Evolutionary conservation across 2,329 filamentous ascomycete genomes (phyloP).

Genomic region (Xylariaceae sp.): DNA sequence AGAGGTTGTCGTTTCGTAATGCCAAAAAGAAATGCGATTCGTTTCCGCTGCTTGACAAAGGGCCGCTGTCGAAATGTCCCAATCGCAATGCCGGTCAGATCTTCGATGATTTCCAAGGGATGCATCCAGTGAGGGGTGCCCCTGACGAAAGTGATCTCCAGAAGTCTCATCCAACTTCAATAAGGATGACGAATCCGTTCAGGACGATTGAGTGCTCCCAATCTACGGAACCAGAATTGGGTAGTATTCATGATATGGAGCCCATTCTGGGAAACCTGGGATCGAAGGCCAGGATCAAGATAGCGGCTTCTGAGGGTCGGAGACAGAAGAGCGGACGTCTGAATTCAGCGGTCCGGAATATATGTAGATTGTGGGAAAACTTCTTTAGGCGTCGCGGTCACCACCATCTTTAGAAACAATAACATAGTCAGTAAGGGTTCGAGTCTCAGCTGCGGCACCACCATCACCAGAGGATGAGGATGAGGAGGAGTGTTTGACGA

Average conservation of each 20-base stretch:
- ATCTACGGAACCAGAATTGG: not conserved
- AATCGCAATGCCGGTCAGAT: not conserved
- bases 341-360: not conserved
- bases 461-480: conserved; percentile 19
- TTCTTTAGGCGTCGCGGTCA: conserved; percentile 32
- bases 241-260: not conserved
- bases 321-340: not conserved
- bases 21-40: not conserved
- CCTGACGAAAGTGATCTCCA: not conserved
- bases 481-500: conserved; percentile 24
- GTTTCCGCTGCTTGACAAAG: not conserved
- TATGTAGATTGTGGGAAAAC: too few relatives aligned
- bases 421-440: conserved; percentile 39
- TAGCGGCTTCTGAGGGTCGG: conserved; percentile 5
- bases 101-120: too few relatives aligned
- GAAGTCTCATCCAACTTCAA: not conserved
- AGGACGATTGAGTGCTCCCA: not conserved
- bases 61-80: not conserved
- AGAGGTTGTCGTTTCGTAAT: not conserved
- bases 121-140: not conserved
- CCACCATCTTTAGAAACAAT: conserved; percentile 40
- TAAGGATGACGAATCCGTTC: not conserved
- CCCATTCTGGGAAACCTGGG: not conserved
- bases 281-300: not conserved
- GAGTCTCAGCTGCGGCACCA: conserved; percentile 25